A percentile compares a stretch with the other conserved stretches of the same genome.
Conservation (phyloP, 2,329 filamentous ascomycete species). For the Fusarium sp. region DNA sequence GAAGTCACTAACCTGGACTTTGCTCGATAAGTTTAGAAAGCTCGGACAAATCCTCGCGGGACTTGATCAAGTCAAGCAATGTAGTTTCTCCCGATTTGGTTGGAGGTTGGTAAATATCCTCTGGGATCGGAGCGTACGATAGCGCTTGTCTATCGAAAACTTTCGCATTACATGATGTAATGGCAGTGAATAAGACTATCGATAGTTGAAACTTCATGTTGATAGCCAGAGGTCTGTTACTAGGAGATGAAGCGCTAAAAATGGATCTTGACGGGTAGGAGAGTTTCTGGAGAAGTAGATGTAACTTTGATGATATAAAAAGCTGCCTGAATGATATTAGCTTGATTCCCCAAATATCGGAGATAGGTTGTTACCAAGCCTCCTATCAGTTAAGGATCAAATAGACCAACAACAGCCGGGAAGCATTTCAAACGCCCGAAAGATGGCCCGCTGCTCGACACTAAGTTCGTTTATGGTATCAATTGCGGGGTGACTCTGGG, state of each 20-base stretch:
- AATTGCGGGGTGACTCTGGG: neutral
- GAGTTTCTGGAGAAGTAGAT: neutral
- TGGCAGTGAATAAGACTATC: neutral
- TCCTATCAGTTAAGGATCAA: neutral
- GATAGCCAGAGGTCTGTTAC: no score
- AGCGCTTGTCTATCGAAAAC: neutral
- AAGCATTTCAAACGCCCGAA: neutral
- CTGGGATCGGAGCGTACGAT: neutral
- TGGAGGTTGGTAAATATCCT: neutral
- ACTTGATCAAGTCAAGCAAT: neutral
- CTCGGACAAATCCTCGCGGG: neutral
- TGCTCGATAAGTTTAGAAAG: neutral
- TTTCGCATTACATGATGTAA: neutral
- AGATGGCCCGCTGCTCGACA: neutral
- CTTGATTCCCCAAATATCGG: no score
- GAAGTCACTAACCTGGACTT: neutral
- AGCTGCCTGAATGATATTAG: no score
- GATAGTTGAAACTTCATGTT: neutral
- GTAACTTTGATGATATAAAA: neutral
- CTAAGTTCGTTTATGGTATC: neutral
- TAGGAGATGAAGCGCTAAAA: rapidly evolving
- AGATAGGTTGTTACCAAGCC: neutral
- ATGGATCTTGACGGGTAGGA: neutral
- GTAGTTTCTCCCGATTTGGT: neutral
- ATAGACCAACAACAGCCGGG: neutral